phyloP scores from a whole-genome alignment of 306 rosid genomes.

The Heteromeles arbutifolia region DNA sequence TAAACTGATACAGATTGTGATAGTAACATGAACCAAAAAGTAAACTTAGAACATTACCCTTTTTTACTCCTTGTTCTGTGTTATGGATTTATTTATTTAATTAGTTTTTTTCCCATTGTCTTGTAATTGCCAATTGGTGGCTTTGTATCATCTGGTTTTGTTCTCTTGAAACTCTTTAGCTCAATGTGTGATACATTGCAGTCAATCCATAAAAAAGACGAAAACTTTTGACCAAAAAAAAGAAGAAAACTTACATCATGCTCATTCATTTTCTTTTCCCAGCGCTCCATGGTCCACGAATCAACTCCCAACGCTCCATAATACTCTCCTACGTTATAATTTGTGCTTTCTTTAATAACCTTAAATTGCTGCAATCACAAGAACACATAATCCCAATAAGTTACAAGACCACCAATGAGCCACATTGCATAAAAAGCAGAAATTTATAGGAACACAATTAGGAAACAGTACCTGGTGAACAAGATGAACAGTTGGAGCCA shows the following conservation, averaged over 20 bases:
- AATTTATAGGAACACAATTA: not conserved
- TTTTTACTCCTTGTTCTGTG: too few species aligned
- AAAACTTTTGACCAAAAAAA: not conserved
- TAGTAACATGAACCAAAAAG: not conserved
- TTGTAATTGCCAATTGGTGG: too few species aligned
- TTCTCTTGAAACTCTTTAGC: too few species aligned
- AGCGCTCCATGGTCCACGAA: conserved; percentile 50
- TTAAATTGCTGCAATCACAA: conserved; percentile 66
- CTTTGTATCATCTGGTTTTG: too few species aligned
- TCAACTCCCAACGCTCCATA: conserved; percentile 84
- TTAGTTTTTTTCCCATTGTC: too few species aligned
- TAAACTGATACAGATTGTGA: not conserved
- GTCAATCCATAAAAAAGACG: not conserved
- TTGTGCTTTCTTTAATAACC: conserved; percentile 39
- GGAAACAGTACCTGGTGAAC: conserved; percentile 57
- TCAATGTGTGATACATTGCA: too few species aligned
- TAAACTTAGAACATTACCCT: conserved; percentile 36
- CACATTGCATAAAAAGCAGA: not conserved
- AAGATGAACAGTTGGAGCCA: conserved; percentile 90
- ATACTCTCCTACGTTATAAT: conserved; percentile 59
- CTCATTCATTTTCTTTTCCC: conserved; percentile 60
- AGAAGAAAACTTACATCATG: conserved; percentile 49
- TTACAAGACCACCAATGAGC: conserved; percentile 1
- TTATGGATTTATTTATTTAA: too few species aligned
- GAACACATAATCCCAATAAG: conserved; percentile 8